Percentiles rank a stretch among this genome's conserved stretches.
phyloP scores from a whole-genome alignment of 805 yeast genomes.

The Jamesozyma lodderae region DNA sequence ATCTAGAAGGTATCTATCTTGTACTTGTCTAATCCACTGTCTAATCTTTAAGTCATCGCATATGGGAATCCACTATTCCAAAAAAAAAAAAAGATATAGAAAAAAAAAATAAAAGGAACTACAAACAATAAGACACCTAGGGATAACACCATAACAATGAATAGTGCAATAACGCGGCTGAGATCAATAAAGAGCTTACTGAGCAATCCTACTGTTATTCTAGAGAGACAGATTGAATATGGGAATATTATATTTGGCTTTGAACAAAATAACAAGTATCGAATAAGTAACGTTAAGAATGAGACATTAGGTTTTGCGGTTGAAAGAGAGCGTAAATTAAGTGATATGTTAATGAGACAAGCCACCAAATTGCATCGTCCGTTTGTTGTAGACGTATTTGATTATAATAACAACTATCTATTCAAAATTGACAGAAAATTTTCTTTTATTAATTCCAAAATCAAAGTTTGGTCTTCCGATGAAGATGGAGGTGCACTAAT shows the following conservation, averaged over 20 bases:
- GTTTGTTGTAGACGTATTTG: conserved; percentile 62
- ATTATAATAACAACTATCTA: conserved; percentile 49
- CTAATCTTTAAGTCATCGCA: too few species aligned
- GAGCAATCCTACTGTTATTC: conserved; percentile 72
- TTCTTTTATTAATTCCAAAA: conserved; percentile 80
- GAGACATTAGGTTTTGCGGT: conserved; percentile 68
- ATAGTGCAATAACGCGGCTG: neutral
- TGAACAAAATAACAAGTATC: conserved; percentile 82
- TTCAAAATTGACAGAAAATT: conserved; percentile 74
- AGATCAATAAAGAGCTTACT: conserved; percentile 32
- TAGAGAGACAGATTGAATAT: conserved; percentile 81
- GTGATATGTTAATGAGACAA: conserved; percentile 71
- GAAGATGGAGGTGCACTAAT: conserved; percentile 36
- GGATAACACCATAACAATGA: conserved; percentile 3
- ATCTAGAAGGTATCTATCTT: too few species aligned
- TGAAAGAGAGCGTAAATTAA: conserved; percentile 68
- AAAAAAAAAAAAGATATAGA: too few species aligned
- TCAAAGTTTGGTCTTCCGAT: conserved; percentile 34
- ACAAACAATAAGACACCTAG: too few species aligned
- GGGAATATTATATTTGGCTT: conserved; percentile 82
- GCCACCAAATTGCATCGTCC: conserved; percentile 82
- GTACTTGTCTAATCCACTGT: too few species aligned
- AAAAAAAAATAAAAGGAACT: too few species aligned
- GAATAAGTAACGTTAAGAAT: conserved; percentile 65
- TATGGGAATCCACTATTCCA: too few species aligned